Percentiles rank a stretch among this genome's conserved stretches.
Conservation (phyloP, 2,329 filamentous ascomycete species). For the Juglanconis juglandina region DNA sequence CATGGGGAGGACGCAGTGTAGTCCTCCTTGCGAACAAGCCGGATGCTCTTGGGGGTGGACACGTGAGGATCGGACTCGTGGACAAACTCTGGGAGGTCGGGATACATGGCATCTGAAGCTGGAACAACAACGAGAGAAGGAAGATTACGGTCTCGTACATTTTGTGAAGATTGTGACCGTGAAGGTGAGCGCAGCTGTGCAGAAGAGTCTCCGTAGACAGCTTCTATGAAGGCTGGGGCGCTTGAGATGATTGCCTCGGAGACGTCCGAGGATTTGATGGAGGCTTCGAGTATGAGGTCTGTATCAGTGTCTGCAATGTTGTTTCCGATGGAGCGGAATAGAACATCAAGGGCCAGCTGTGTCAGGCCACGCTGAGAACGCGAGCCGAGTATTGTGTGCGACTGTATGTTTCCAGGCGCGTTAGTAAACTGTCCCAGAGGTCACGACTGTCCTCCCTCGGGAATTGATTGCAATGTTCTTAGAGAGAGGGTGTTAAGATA, state of each 20-base stretch:
- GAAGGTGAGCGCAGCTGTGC: constrained; percentile 58
- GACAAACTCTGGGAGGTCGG: background rate
- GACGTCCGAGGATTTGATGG: constrained; percentile 70
- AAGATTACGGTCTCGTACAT: constrained; percentile 50
- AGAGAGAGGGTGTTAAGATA: background rate
- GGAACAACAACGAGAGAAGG: constrained; percentile 16
- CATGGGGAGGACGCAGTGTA: constrained; percentile 9
- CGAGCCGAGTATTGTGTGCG: constrained; percentile 91
- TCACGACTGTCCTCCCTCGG: too few relatives aligned
- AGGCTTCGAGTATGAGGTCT: constrained; percentile 64
- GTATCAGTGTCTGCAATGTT: constrained; percentile 63
- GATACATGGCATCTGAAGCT: background rate
- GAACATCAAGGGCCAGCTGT: constrained; percentile 83
- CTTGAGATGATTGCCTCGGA: constrained; percentile 77
- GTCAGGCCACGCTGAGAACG: constrained; percentile 82
- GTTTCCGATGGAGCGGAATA: constrained; percentile 76
- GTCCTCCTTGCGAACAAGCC: constrained; percentile 37
- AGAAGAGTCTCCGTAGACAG: constrained; percentile 64
- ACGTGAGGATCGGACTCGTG: background rate
- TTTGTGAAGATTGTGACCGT: constrained; percentile 66
- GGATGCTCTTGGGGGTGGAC: constrained; percentile 41
- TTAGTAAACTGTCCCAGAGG: background rate
- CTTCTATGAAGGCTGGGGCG: constrained; percentile 75
- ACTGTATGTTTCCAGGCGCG: constrained; percentile 48
- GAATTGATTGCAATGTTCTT: too few relatives aligned